A percentile compares a stretch with the other conserved stretches of the same genome.
Evolutionary conservation across 441 rosid genomes (phyloP).

Genomic region (Corymbia calophylla): DNA sequence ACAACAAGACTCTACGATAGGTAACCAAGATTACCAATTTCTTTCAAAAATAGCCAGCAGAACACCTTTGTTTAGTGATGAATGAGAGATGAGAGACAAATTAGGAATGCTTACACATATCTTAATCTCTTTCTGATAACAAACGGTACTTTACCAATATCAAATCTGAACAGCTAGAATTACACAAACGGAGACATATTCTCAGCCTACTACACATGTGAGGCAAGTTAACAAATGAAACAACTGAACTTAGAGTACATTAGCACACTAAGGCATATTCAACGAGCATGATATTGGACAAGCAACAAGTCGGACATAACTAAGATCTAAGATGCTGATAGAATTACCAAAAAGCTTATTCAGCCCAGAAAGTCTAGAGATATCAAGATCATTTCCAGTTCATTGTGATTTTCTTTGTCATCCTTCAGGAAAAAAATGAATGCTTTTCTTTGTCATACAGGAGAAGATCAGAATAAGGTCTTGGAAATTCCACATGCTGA

Average conservation of each 20-base stretch:
- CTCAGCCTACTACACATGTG: background rate
- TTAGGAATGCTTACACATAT: background rate
- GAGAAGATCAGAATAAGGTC: background rate
- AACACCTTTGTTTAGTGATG: background rate
- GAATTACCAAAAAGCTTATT: background rate
- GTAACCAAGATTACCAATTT: background rate
- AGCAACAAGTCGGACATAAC: background rate
- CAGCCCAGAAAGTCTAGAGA: background rate
- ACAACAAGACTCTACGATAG: background rate
- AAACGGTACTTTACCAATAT: background rate
- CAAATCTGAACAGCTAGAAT: background rate
- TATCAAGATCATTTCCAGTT: background rate
- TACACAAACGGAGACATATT: background rate
- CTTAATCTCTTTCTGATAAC: background rate
- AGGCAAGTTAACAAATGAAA: background rate
- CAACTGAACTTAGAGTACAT: background rate
- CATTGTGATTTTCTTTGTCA: background rate
- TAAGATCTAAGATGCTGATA: background rate
- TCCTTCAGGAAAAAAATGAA: background rate
- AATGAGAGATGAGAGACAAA: background rate
- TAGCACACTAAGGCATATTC: background rate
- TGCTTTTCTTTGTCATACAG: background rate
- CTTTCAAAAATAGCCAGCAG: background rate
- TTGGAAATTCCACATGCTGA: background rate
- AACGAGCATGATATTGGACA: background rate